A percentile compares a stretch with the other conserved stretches of the same genome.
phyloP scores from a whole-genome alignment of 2,329 filamentous ascomycete species.

The Thelonectria olida region DNA sequence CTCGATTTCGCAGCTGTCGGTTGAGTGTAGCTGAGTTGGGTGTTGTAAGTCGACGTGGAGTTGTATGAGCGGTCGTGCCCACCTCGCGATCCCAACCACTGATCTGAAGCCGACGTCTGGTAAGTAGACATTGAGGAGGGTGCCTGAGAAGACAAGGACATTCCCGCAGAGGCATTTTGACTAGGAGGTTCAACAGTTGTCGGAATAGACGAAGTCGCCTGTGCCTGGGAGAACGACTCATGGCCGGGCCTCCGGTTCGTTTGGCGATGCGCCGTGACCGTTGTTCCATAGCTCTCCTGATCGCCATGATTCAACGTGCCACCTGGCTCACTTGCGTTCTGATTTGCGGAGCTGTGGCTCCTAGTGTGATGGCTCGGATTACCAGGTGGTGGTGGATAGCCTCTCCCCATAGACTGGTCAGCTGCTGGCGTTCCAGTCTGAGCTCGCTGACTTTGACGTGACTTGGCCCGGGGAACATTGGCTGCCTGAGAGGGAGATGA shows the following conservation, averaged over 20 bases:
- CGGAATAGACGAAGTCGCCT: conserved; percentile 11
- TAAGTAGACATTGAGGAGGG: conserved; percentile 32
- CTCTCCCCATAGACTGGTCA: conserved; percentile 27
- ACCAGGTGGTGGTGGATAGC: conserved; percentile 26
- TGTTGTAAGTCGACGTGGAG: conserved; percentile 25
- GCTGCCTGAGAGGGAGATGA: conserved; percentile 44
- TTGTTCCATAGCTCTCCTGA: conserved; percentile 30
- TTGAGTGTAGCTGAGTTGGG: conserved; percentile 28
- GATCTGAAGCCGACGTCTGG: conserved; percentile 33
- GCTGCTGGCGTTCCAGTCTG: conserved; percentile 43
- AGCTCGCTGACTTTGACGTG: conserved; percentile 46
- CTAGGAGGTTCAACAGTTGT: conserved; percentile 6
- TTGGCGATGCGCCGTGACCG: conserved; percentile 16
- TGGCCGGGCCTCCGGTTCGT: conserved; percentile 36
- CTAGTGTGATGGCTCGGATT: conserved; percentile 24
- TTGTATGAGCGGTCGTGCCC: conserved; percentile 26
- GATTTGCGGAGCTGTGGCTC: conserved; percentile 14
- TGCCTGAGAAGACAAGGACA: conserved; percentile 29
- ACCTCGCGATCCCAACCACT: conserved; percentile 34
- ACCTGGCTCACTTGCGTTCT: conserved; percentile 20
- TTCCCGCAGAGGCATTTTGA: conserved; percentile 42
- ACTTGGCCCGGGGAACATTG: conserved; percentile 41
- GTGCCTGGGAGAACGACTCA: conserved; percentile 47
- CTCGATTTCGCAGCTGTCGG: conserved; percentile 15
- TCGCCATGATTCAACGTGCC: conserved; percentile 30